A percentile compares a stretch with the other conserved stretches of the same genome.
Evolutionary conservation across 495 filamentous ascomycete species (phyloP).

Genomic region (Mycothermus thermophilus): DNA sequence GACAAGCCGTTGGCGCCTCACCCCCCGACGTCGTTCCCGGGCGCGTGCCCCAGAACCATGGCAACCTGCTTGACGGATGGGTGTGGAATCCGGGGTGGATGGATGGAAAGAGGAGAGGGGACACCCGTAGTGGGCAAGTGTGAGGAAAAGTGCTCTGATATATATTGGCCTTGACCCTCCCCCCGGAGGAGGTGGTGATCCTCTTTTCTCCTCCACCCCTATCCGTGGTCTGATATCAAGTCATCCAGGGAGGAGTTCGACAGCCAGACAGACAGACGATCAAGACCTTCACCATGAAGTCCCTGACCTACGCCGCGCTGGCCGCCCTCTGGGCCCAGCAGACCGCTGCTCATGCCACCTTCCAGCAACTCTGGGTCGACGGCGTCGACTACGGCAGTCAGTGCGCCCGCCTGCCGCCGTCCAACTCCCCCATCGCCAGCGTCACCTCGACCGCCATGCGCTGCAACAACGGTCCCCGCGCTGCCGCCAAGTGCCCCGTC

Average conservation of each 20-base stretch:
- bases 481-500: conserved; percentile 30
- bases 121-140: too few species aligned
- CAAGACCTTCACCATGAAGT: conserved; percentile 38
- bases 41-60: too few species aligned
- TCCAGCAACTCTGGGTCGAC: conserved; percentile 39
- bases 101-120: too few species aligned
- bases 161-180: too few species aligned
- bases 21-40: too few species aligned
- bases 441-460: conserved; percentile 25
- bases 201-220: not conserved
- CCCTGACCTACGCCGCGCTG: conserved; percentile 16
- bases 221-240: too few species aligned
- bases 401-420: conserved; percentile 26
- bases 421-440: conserved; percentile 35
- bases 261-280: too few species aligned
- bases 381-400: conserved; percentile 31
- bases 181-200: too few species aligned
- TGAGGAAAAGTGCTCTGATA: too few species aligned
- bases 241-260: too few species aligned
- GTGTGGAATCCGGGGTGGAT: too few species aligned
- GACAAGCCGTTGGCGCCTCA: too few species aligned
- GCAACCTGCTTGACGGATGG: not conserved
- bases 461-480: conserved; percentile 28
- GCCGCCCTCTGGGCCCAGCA: conserved; percentile 20
- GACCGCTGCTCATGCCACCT: conserved; percentile 34